Evolutionary conservation across 352 stramenopile genomes (phyloP).

Genomic region (Globisporangium cystogenes): DNA sequence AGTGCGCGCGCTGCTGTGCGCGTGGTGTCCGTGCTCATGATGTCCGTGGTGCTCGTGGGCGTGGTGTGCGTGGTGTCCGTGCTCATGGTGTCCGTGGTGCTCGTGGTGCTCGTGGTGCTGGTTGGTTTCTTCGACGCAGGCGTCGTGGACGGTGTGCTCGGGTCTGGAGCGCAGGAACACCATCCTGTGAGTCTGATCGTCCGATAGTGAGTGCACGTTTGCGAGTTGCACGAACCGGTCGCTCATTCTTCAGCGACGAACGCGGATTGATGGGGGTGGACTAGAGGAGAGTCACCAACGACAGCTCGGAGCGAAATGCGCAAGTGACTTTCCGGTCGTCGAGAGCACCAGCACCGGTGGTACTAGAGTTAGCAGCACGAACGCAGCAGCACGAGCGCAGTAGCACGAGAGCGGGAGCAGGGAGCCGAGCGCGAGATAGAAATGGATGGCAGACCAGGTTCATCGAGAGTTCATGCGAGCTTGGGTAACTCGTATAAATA

Average conservation of each 20-base stretch:
- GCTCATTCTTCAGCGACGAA: background rate
- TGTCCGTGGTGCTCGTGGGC: conserved; percentile 5
- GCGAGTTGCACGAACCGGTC: background rate
- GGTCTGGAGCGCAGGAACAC: background rate
- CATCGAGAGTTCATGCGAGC: no score
- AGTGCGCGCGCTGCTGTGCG: conserved; percentile 10
- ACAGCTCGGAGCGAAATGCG: conserved; percentile 3
- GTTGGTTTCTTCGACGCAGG: conserved; percentile 8
- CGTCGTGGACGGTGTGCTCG: conserved; percentile 4
- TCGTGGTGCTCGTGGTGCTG: conserved; percentile 7
- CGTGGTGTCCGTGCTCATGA: conserved; percentile 24
- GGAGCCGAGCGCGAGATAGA: no score
- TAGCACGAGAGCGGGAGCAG: no score
- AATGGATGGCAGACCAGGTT: no score
- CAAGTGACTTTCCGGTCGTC: conserved; percentile 1
- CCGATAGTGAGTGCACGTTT: no score
- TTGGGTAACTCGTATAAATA: no score
- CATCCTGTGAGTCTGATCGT: background rate
- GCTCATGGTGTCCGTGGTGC: conserved; percentile 4
- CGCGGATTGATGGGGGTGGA: background rate
- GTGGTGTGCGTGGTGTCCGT: background rate
- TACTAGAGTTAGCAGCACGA: no score
- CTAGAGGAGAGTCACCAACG: background rate
- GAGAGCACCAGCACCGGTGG: background rate
- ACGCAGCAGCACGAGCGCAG: no score